These are phyloP conservation scores for Penicillium flavigenum DNA, from an alignment of 495 filamentous ascomycete genomes.

Conservation along the genomic window DNA sequence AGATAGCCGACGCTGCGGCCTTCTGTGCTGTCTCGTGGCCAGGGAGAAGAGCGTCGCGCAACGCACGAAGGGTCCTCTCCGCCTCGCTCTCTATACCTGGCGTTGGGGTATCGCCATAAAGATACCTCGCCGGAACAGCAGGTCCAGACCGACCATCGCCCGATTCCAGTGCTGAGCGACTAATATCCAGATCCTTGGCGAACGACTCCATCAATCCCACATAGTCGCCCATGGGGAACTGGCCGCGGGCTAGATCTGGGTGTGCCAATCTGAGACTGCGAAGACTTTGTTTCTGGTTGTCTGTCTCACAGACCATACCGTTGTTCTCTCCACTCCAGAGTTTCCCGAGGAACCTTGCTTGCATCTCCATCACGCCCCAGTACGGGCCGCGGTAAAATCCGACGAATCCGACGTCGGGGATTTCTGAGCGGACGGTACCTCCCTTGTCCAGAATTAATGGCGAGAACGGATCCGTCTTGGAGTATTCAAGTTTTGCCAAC, in stretches of 20 bases:
- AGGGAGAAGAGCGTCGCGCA: constrained; percentile 19
- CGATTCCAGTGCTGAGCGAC: constrained; percentile 15
- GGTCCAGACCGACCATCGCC: constrained; percentile 26
- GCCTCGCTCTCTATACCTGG: background rate
- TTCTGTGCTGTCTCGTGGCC: constrained; percentile 5
- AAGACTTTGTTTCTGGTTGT: constrained; percentile 25
- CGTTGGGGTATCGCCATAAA: background rate
- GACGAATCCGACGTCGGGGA: constrained; percentile 73
- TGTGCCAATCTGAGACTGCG: constrained; percentile 29
- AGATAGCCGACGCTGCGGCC: constrained; percentile 51
- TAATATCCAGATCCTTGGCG: constrained; percentile 49
- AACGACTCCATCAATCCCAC: constrained; percentile 74
- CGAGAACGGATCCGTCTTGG: constrained; percentile 53
- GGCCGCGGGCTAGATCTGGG: constrained; percentile 47
- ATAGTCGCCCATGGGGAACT: constrained; percentile 84
- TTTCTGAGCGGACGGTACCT: constrained; percentile 55
- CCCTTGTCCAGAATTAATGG: constrained; percentile 70
- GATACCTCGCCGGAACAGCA: constrained; percentile 40
- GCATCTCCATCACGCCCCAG: constrained; percentile 87
- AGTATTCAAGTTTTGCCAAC: constrained; percentile 55
- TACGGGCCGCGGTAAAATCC: constrained; percentile 85
- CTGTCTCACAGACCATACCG: constrained; percentile 1
- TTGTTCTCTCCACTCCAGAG: constrained; percentile 33
- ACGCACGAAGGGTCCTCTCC: constrained; percentile 21
- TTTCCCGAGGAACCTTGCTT: constrained; percentile 63